Evolutionary conservation across 2,329 filamentous ascomycete species (phyloP), one percentile per base, ranked within the genome.

Genomic region (Calonectria hawksworthii): DNA sequence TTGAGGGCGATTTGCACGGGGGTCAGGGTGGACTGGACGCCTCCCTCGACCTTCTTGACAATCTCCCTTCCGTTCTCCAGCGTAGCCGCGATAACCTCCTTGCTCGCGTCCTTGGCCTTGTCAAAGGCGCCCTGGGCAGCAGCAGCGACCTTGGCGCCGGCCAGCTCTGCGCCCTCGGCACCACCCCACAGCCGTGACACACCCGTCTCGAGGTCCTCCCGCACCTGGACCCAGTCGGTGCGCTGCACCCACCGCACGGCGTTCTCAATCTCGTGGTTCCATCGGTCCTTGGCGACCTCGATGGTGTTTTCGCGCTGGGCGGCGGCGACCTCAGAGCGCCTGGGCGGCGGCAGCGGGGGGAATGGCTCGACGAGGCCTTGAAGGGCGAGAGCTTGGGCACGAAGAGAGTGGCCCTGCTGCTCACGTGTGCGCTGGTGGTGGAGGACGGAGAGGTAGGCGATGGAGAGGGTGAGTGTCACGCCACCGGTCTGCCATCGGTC

Each of bases 201-300:
- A 38, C 84, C 83, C 18, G 86, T 86, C 83, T 93, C 92, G 77
- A 92, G 85, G 2, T 86, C 87, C 76, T 93, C 90, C 69, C 92
- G 89, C 69, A 93, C 88, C 68, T 89, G 88, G 64, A 87, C 85
- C 93, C 93, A 95, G 83, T 94, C 91, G 75, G 90, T 92, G 41
- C 86, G 88, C 85, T 95, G 92, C 72, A 92, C 90, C 89, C 91
- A 93, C 73, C 88, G 88, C 70, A 94, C 93, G 67, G 93, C 89
- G 75, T 88, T 88, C 83, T 93, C 90, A 44, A 96, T 85, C 84
- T 96, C 94, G 66, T 89, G 85, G 84, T 97, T 96, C 94, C 94
- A 96, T 74, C 91, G 88, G 81, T 94, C 93, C 87, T 96, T 96
- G 80, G 93, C 89, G 44, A 91, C 87, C 82, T 96, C 94, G 69